These are phyloP conservation scores for Aphanomyces astaci DNA, from an alignment of 352 stramenopile species.

Conservation along the genomic window DNA sequence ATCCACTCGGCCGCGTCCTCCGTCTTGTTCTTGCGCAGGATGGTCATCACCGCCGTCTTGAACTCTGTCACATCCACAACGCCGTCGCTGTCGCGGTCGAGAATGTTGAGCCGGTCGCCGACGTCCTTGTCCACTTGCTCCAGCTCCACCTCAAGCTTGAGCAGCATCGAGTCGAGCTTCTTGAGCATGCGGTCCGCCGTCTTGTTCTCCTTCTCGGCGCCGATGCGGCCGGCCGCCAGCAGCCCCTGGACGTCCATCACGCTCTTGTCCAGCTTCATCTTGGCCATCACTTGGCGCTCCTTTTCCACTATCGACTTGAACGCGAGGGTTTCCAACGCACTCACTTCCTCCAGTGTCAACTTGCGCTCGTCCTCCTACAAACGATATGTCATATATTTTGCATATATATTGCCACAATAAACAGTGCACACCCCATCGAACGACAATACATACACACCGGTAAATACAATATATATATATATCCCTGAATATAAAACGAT, in stretches of 20 bases:
- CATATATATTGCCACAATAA: too few relatives aligned
- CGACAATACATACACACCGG: too few relatives aligned
- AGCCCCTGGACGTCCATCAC: slow-evolving; percentile 84
- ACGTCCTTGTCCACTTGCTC: slow-evolving; percentile 94
- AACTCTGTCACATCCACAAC: slow-evolving; percentile 94
- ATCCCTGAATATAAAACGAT: too few relatives aligned
- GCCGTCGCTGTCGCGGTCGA: slow-evolving; percentile 96
- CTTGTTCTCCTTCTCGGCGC: slow-evolving; percentile 76
- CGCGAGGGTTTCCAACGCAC: slow-evolving; percentile 69
- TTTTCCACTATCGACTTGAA: slow-evolving; percentile 85
- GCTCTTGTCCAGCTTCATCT: slow-evolving; percentile 82
- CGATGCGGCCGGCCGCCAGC: slow-evolving; percentile 69
- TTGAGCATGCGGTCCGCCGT: slow-evolving; percentile 88
- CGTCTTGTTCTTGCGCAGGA: slow-evolving; percentile 90
- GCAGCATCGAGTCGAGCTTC: slow-evolving; percentile 90
- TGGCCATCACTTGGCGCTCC: slow-evolving; percentile 73
- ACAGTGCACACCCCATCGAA: too few relatives aligned
- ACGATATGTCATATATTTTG: background rate
- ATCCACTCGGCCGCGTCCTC: slow-evolving; percentile 94
- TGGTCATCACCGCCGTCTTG: slow-evolving; percentile 90
- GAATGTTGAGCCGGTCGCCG: slow-evolving; percentile 95
- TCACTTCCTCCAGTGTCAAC: slow-evolving; percentile 73
- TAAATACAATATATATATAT: too few relatives aligned
- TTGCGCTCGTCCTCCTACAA: slow-evolving; percentile 17
- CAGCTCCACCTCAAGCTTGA: slow-evolving; percentile 90